Base-by-base conservation (phyloP, 192 early-diverging fungal species). In the Obelidium mucronatum region DNA sequence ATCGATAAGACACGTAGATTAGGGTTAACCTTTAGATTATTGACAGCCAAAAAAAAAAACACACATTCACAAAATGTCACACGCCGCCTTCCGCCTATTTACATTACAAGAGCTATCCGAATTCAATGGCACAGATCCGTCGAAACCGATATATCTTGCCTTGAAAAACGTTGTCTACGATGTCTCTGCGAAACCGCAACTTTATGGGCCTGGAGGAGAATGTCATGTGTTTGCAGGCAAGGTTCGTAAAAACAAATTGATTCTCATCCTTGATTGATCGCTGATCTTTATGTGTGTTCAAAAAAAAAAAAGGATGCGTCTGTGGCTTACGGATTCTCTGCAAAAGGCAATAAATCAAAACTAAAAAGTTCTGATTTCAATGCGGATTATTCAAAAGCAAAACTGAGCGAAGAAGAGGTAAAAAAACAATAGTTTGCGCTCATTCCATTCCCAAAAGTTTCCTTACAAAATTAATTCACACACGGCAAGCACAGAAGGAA, bases 331-430 rank as follows among this genome's bases (percentile, higher is more conserved):
- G 66, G 42, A 0, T 11, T 35, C 2, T 67, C 66, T 5, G 66
- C 42, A 0, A 33, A 44, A 51, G 53, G 74, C n/a, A n/a, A n/a
- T n/a, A n/a, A n/a, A n/a, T n/a, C n/a, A 31, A 22, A 58, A 58
- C 19, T 76, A 22, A 76, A 76, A 63, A 73, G 80, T 30, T 91
- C 91, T 74, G 92, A 94, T 37, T 92, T 89, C 74, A 63, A 90
- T 31, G 80, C 90, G n/a, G 92, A 95, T 76, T 86, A 82, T 71
- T 89, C 89, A 24, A 83, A n/a, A n/a, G n/a, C n/a, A n/a, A n/a
- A 62, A 8, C 71, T 95, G 71, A 81, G 77, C 54, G 89, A 85
- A 67, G 89, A 92, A 53, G 89, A 94, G 81, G 84, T 91, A n/a
- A 51, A 11, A 39, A 48, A 26, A 11, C n/a, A n/a, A n/a, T n/a